phyloP scores from a whole-genome alignment of 768 basidiomycete species.

The Lentinula edodes region DNA sequence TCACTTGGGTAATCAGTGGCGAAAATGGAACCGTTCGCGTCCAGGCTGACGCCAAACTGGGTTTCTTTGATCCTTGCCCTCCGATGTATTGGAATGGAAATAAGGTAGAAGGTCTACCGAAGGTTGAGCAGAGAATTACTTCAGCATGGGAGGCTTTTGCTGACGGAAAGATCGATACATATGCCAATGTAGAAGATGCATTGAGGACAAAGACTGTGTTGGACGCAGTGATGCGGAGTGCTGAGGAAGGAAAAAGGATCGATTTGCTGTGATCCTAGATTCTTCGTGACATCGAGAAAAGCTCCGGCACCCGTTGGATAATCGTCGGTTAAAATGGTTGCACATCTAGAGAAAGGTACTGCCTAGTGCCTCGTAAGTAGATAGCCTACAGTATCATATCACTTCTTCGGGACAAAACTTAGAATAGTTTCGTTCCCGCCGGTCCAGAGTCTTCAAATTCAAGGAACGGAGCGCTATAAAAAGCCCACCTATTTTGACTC shows the following conservation, averaged over 20 bases:
- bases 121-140: neutral
- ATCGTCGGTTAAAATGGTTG: too few species aligned
- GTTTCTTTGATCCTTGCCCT: slow-evolving; percentile 18
- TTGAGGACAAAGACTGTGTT: neutral
- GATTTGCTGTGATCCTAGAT: neutral
- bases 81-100: slow-evolving; percentile 26
- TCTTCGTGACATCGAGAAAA: too few species aligned
- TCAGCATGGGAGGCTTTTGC: neutral
- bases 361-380: too few species aligned
- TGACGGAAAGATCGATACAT: neutral
- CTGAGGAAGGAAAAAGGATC: neutral
- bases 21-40: neutral
- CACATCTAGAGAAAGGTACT: too few species aligned
- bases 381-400: too few species aligned
- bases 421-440: too few species aligned
- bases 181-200: neutral
- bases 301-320: too few species aligned
- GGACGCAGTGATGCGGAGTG: neutral
- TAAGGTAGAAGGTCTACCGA: slow-evolving; percentile 13
- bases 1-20: slow-evolving; percentile 22
- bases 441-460: too few species aligned
- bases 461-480: too few species aligned
- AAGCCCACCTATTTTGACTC: too few species aligned
- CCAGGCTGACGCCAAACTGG: neutral
- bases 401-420: too few species aligned